Conservation (phyloP, 1,284 basidiomycete genomes). For the Amylostereum areolatum region DNA sequence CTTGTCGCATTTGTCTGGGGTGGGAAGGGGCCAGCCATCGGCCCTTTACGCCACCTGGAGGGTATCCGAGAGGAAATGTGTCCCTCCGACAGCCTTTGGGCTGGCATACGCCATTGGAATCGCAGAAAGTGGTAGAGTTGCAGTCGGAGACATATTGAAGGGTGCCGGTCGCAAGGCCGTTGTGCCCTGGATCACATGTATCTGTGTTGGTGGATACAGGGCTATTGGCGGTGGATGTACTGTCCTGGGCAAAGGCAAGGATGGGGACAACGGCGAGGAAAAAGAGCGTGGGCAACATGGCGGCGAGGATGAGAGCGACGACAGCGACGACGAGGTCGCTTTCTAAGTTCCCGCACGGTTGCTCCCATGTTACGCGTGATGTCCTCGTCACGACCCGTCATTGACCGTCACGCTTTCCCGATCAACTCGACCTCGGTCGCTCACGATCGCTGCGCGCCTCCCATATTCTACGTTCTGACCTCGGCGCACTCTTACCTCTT, state of each 20-base stretch:
- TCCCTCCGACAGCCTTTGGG: constrained; percentile 70
- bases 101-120: constrained; percentile 49
- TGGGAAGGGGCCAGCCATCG: constrained; percentile 22
- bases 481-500: neutral
- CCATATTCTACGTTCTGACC: constrained; percentile 15
- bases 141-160: constrained; percentile 78
- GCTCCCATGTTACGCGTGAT: constrained; percentile 19
- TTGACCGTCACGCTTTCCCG: neutral
- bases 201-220: constrained; percentile 54
- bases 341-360: constrained; percentile 29
- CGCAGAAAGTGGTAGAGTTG: constrained; percentile 65
- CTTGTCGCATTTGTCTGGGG: constrained; percentile 58
- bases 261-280: constrained; percentile 25
- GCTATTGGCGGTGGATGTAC: constrained; percentile 21
- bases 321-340: constrained; percentile 24
- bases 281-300: constrained; percentile 36
- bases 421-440: neutral
- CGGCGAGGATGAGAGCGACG: constrained; percentile 15
- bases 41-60: constrained; percentile 20
- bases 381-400: constrained; percentile 1
- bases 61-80: constrained; percentile 70
- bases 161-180: constrained; percentile 66
- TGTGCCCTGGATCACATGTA: constrained; percentile 49
- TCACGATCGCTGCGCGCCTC: neutral
- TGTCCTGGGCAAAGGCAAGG: constrained; percentile 33